These are phyloP conservation scores for Pseudogymnoascus pannorum DNA, from an alignment of 2,329 filamentous ascomycete species.

Conservation along the genomic window DNA sequence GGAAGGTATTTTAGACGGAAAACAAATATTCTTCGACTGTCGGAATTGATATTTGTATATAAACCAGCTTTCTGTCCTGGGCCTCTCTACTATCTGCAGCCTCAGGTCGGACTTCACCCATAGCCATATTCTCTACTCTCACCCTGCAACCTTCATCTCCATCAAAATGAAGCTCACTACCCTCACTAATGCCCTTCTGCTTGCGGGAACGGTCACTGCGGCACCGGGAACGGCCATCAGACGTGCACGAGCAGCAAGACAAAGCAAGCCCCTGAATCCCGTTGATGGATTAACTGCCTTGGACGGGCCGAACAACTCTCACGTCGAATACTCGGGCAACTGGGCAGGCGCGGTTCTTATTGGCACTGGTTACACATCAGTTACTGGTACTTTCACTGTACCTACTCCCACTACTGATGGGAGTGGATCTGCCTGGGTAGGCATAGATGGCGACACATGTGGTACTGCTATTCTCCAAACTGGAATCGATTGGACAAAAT, in stretches of 20 bases:
- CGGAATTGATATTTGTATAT: background rate
- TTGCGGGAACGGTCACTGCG: constrained; percentile 37
- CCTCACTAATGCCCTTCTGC: constrained; percentile 31
- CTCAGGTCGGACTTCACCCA: background rate
- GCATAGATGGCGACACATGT: constrained; percentile 55
- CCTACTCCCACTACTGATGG: constrained; percentile 41
- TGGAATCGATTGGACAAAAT: constrained; percentile 47
- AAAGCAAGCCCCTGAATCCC: constrained; percentile 27
- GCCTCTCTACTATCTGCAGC: background rate
- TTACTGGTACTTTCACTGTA: constrained; percentile 46
- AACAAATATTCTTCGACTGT: background rate
- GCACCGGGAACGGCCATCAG: constrained; percentile 38
- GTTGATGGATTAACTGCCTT: constrained; percentile 25
- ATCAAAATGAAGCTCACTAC: constrained; percentile 44
- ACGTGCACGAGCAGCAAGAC: constrained; percentile 26
- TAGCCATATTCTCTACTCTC: background rate
- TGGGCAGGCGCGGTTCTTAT: constrained; percentile 52
- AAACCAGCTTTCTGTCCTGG: background rate
- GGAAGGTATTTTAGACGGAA: background rate
- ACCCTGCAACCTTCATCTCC: background rate
- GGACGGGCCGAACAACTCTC: constrained; percentile 31
- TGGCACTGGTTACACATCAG: constrained; percentile 43
- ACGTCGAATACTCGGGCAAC: constrained; percentile 46
- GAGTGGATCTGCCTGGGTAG: constrained; percentile 50
- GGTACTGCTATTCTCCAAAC: constrained; percentile 47